Evolutionary conservation across 2,329 filamentous ascomycete species (phyloP).

Genomic region (Fusarium praegraminearum): DNA sequence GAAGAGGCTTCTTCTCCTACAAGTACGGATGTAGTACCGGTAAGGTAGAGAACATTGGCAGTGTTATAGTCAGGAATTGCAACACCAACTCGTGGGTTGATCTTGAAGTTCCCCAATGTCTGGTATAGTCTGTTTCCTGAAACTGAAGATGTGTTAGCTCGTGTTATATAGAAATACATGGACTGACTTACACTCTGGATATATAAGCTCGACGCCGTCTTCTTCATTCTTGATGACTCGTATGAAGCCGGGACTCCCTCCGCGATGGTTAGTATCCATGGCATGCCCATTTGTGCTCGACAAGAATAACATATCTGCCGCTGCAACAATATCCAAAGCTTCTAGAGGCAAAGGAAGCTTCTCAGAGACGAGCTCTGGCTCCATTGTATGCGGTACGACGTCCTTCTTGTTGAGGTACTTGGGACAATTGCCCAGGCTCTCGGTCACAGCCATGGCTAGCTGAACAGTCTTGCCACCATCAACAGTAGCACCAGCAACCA

Average conservation of each 20-base stretch:
- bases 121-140: conserved; percentile 88
- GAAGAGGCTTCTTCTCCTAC: conserved; percentile 70
- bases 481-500: conserved; percentile 72
- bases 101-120: conserved; percentile 80
- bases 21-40: conserved; percentile 75
- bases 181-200: conserved; percentile 74
- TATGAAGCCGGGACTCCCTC: conserved; percentile 79
- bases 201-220: conserved; percentile 67
- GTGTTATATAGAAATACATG: background rate
- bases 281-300: conserved; percentile 72
- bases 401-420: conserved; percentile 86
- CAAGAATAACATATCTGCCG: conserved; percentile 83
- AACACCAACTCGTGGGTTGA: conserved; percentile 75
- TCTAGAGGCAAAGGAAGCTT: conserved; percentile 60
- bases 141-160: conserved; percentile 53
- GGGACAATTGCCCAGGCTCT: conserved; percentile 84
- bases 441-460: conserved; percentile 75
- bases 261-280: conserved; percentile 89
- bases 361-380: conserved; percentile 63
- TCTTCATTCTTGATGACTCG: conserved; percentile 71
- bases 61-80: conserved; percentile 80
- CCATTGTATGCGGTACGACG: conserved; percentile 62
- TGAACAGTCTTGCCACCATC: conserved; percentile 55
- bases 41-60: conserved; percentile 79
- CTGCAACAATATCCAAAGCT: conserved; percentile 69